phyloP scores from a whole-genome alignment of 2,329 filamentous ascomycete genomes.

The Pseudogymnoascus sp. region DNA sequence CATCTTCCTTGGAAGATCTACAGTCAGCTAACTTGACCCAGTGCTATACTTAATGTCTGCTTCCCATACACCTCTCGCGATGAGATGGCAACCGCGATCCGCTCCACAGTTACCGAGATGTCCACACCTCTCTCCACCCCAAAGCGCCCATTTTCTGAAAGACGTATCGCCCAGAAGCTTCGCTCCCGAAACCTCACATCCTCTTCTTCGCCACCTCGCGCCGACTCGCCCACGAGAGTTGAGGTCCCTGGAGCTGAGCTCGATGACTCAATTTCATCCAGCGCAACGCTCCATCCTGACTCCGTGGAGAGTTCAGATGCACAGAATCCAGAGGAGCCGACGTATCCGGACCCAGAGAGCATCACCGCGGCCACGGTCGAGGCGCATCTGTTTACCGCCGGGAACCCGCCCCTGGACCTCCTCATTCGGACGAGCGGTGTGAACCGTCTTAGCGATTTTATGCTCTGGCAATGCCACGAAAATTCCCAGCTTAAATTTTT shows the following conservation, averaged over 20 bases:
- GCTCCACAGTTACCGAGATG: conserved; percentile 80
- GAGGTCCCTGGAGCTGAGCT: conserved; percentile 36
- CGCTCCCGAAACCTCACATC: conserved; percentile 51
- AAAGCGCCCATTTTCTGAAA: conserved; percentile 74
- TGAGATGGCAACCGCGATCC: conserved; percentile 86
- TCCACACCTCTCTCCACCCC: conserved; percentile 59
- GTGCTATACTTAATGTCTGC: conserved; percentile 79
- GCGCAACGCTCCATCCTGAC: conserved; percentile 40
- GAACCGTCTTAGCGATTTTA: conserved; percentile 87
- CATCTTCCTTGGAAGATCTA: not conserved
- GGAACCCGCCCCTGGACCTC: conserved; percentile 79
- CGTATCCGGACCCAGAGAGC: conserved; percentile 69
- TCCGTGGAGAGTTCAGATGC: conserved; percentile 20
- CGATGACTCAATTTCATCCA: conserved; percentile 49
- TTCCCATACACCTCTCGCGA: conserved; percentile 95
- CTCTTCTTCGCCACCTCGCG: conserved; percentile 18
- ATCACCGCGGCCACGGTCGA: conserved; percentile 79
- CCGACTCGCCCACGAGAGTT: conserved; percentile 38
- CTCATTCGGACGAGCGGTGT: conserved; percentile 91
- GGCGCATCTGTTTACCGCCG: conserved; percentile 79
- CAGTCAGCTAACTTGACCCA: conserved; percentile 22
- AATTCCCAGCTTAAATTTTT: conserved; percentile 89
- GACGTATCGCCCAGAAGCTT: conserved; percentile 79
- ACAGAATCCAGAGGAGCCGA: conserved; percentile 28
- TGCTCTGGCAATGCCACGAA: conserved; percentile 97